Evolutionary conservation across 805 yeast genomes (phyloP), one percentile per base, ranked within the genome.

Genomic region (Yarrowia hollandica): DNA sequence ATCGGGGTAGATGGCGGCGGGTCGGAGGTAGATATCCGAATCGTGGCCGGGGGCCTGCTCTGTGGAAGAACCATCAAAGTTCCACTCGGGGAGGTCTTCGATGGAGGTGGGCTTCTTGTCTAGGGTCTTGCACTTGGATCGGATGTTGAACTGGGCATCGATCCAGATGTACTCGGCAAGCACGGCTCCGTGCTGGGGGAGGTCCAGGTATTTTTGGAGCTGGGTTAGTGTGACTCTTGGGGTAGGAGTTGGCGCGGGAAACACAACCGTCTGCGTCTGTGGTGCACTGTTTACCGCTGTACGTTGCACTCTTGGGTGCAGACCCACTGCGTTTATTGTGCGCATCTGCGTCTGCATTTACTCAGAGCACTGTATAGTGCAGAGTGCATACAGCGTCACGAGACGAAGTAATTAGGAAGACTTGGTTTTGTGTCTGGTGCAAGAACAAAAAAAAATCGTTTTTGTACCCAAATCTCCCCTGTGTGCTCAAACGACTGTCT

Each of bases 91-190:
- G 68, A 94, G 81, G 71, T 94, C 96, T 63, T 87, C 92, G 59
- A 90, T 77, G 33, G 86, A 78, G 44, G 82, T 71, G 59, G 94
- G 86, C 70, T 76, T 79, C 76, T 83, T 82, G 69, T 69, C 70
- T 65, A 94, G 78, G 60, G 99, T 94, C 76, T 85, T 88, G 77
- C 96, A 90, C 80, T 94, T 94, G 63, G 97, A 89, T 79, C 99
- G 88, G 69, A 90, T 74, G 70, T 84, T 82, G 72, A 96, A 96
- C 65, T 86, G 81, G 67, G 96, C 88, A 73, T 94, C 99, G 67
- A 94, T 86, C 99, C 99, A 94, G 74, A 94, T 85, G 79, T 94
- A 94, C 77, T 94, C 99, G 64, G 99, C 99, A 66, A 94, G 81
- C 65, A 92, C 79, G 69, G 79, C 80, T 64, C 96, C 96, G 67